These are phyloP conservation scores for Dichomitus squalens DNA, from an alignment of 1,284 basidiomycete genomes.

Conservation along the genomic window DNA sequence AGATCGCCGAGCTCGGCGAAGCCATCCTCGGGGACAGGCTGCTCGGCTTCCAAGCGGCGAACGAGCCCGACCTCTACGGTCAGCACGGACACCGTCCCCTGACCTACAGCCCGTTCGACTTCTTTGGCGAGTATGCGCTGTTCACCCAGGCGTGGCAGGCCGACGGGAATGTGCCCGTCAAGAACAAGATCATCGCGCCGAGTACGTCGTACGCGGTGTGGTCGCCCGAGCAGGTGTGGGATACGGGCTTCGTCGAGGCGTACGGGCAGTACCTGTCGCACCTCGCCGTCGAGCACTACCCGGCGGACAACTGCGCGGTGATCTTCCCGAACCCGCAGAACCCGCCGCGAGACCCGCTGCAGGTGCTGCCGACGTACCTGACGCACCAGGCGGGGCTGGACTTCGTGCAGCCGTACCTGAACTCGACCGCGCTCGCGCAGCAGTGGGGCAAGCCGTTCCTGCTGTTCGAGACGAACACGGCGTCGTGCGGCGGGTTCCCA, in stretches of 20 bases:
- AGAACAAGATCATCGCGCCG: conserved; percentile 56
- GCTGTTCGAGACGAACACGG: conserved; percentile 83
- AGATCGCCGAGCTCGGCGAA: conserved; percentile 51
- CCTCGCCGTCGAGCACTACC: conserved; percentile 58
- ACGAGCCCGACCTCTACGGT: conserved; percentile 72
- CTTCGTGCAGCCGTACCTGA: conserved; percentile 54
- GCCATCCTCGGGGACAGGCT: conserved; percentile 61
- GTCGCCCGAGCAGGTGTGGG: conserved; percentile 41
- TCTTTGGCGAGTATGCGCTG: conserved; percentile 50
- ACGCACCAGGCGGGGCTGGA: conserved; percentile 51
- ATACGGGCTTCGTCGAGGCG: conserved; percentile 47
- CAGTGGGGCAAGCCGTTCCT: conserved; percentile 43
- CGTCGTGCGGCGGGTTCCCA: conserved; percentile 78
- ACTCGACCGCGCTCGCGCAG: conserved; percentile 49
- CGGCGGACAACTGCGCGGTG: conserved; percentile 40
- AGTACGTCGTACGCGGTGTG: conserved; percentile 39
- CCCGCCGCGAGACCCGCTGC: conserved; percentile 45
- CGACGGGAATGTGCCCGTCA: conserved; percentile 43
- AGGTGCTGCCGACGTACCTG: conserved; percentile 56
- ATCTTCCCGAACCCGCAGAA: conserved; percentile 34
- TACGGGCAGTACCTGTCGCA: conserved; percentile 43
- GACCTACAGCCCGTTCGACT: conserved; percentile 48
- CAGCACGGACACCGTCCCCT: conserved; percentile 36
- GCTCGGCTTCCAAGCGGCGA: conserved; percentile 61
- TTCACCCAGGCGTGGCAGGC: conserved; percentile 45